phyloP scores from a whole-genome alignment of 2,329 filamentous ascomycete species.

The Orbilia javanica region DNA sequence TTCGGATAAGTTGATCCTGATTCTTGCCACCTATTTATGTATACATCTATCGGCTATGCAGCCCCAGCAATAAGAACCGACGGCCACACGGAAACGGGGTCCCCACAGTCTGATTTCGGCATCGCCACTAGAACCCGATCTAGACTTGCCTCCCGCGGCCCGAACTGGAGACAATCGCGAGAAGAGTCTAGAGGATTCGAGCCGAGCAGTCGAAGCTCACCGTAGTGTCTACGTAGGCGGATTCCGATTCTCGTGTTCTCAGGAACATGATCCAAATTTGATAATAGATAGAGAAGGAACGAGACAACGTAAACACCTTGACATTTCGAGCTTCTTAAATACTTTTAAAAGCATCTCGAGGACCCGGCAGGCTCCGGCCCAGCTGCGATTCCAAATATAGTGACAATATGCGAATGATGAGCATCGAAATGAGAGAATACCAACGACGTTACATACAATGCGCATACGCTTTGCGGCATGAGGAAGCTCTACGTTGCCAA shows the following conservation, averaged over 20 bases:
- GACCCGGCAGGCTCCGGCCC: not conserved
- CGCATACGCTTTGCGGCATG: conserved; percentile 12
- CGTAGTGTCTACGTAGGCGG: not conserved
- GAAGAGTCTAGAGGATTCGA: conserved; percentile 19
- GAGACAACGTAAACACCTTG: conserved; percentile 5
- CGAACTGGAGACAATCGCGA: conserved; percentile 27
- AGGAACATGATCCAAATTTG: conserved; percentile 4
- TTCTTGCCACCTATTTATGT: conserved; percentile 18
- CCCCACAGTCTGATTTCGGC: conserved; percentile 45
- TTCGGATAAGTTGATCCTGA: conserved; percentile 44
- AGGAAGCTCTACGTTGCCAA: conserved; percentile 23
- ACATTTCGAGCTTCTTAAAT: conserved; percentile 9
- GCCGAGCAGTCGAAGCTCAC: conserved; percentile 1
- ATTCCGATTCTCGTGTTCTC: not conserved
- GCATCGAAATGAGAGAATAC: not conserved
- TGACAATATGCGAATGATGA: not conserved
- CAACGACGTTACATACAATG: not conserved
- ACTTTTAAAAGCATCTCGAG: not conserved
- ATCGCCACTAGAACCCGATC: conserved; percentile 43
- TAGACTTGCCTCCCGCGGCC: conserved; percentile 26
- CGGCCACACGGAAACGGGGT: conserved; percentile 48
- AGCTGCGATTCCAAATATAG: conserved; percentile 3
- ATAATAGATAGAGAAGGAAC: conserved; percentile 20
- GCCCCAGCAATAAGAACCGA: conserved; percentile 14
- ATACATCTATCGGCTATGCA: conserved; percentile 31